Evolutionary conservation across 2,329 filamentous ascomycete genomes (phyloP), one percentile per base, ranked within the genome.

Genomic region (Alternaria triticimaculans): DNA sequence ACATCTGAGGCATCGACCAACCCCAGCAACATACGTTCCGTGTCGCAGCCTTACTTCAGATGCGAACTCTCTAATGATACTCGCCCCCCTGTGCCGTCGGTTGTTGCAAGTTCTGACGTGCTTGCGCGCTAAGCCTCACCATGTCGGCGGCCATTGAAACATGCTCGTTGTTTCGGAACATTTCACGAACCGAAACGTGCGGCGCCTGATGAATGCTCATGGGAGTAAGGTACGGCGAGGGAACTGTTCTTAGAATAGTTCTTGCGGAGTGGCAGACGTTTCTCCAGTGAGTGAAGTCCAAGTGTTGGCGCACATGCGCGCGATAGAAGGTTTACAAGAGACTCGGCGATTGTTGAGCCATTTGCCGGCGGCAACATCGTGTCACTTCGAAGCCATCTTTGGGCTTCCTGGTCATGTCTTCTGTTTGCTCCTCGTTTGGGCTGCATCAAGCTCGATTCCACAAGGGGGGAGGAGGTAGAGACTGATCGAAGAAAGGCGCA

Each of bases 161-260:
- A 51, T 56, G 58, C 55, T 54, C 48, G 55, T 45, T 55, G 60
- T 67, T 66, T 67, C 60, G 57, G 53, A 58, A 61, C 50, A 49
- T 49, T 28, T 14, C 48, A 37, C 55, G 30, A 62, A 63, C 49
- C 30, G 43, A 61, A 46, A 54, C 50, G 25, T 45, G 41, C 23
- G 25, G 11, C 45, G 26, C 56, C 60, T 63, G 55, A 55, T n/a
- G 15, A 18, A 11, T 41, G 14, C 20, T 46, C 54, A 48, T 11
- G 23, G 23, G 28, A 15, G 23, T 51, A 50, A 44, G 50, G 37
- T 44, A 48, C 20, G 20, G 43, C 49, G 37, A 28, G 30, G 6
- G 26, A 55, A 20, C 25, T 18, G 33, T 48, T 26, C 54, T 46
- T 14, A 48, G 26, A 55, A 61, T 49, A 63, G 57, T 54, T 58